Evolutionary conservation across 2,329 filamentous ascomycete genomes (phyloP), one percentile per base, ranked within the genome.

Genomic region (Fusarium agapanthi): DNA sequence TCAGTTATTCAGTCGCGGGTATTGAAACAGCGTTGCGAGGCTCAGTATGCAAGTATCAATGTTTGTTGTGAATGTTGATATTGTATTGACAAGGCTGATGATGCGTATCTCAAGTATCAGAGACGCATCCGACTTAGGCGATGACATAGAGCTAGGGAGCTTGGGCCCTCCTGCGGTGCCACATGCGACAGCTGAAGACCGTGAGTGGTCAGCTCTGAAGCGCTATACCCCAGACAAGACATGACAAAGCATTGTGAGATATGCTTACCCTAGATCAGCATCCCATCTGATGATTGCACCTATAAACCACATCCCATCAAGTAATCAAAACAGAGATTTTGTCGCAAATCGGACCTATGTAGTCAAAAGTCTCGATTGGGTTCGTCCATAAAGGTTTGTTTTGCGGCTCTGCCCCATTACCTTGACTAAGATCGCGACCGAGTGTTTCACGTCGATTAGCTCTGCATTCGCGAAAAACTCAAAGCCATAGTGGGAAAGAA

Each of bases 41-140:
- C 10, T 16, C 32, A 20, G 37, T 26, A 10, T 61, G 41, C 30
- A 41, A 15, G n/a, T 54, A 51, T 51, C 18, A 30, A 30, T 69
- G 41, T 30, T 45, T 51, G 43, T 34, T 50, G 48, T 62, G 66
- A 32, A 55, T 50, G 48, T 67, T 67, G 67, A 60, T 59, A 66
- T 65, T 66, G 61, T 62, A 66, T 64, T 69, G 57, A 57, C 56
- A 61, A 74, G 63, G 71, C 67, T 73, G 67, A 63, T 68, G 56
- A 65, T 54, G 55, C 59, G 30, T 57, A 48, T 47, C 56, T 71
- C 44, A 14, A 53, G 58, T 35, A 28, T 40, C 26, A 22, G 30
- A 35, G 28, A 57, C 24, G 30, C 55, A 50, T 35, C 22, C 34
- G 59, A 50, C 44, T 60, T 60, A 57, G 63, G 44, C 60, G 54